These are phyloP conservation scores for Thelonectria olida DNA, from an alignment of 2,329 filamentous ascomycete species.

Conservation along the genomic window DNA sequence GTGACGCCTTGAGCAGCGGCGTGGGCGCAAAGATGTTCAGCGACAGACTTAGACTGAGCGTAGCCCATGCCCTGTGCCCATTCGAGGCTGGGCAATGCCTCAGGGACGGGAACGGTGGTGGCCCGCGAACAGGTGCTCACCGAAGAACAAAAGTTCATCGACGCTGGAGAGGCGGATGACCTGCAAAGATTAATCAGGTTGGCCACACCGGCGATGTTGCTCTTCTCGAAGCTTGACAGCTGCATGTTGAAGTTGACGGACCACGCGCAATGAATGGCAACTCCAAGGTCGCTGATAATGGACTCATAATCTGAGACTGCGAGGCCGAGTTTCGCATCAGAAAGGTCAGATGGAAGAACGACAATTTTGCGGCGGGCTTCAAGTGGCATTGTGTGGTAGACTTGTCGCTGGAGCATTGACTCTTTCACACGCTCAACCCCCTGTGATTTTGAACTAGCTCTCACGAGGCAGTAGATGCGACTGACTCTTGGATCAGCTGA, in stretches of 20 bases:
- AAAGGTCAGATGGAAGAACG: conserved; percentile 29
- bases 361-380: conserved; percentile 36
- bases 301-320: conserved; percentile 40
- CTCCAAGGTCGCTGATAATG: conserved; percentile 46
- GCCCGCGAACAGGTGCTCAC: conserved; percentile 53
- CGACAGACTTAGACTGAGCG: conserved; percentile 51
- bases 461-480: conserved; percentile 61
- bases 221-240: conserved; percentile 58
- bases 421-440: conserved; percentile 15
- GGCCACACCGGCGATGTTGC: conserved; percentile 55
- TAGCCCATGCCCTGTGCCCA: conserved; percentile 56
- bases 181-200: conserved; percentile 55
- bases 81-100: conserved; percentile 45
- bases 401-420: conserved; percentile 43
- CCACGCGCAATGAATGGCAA: conserved; percentile 63
- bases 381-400: conserved; percentile 41
- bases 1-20: conserved; percentile 46
- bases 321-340: conserved; percentile 23
- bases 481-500: conserved; percentile 64
- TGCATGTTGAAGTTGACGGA: conserved; percentile 66
- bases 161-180: conserved; percentile 22
- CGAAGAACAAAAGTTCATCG: conserved; percentile 63
- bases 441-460: conserved; percentile 43
- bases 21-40: conserved; percentile 48
- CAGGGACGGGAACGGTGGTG: conserved; percentile 44